phyloP scores from a whole-genome alignment of 139 green algal genomes.

The Ettlia oleoabundans region DNA sequence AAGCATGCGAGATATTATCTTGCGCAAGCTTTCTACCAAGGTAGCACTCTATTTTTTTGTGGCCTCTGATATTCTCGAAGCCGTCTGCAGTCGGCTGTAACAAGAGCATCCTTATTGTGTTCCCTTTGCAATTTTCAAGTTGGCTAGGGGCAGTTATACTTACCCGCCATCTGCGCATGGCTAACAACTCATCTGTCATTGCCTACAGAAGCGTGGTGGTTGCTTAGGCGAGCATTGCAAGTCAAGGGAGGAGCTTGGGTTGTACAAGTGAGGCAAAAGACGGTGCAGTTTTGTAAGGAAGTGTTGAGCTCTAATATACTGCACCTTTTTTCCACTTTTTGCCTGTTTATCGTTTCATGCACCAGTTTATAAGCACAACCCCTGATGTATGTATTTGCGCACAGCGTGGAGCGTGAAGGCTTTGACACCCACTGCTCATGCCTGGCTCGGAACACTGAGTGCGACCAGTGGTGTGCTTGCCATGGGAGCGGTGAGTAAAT shows the following conservation, averaged over 20 bases:
- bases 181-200: not conserved
- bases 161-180: not conserved
- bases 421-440: conserved; percentile 60
- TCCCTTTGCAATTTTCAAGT: not conserved
- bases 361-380: not conserved
- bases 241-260: conserved; percentile 44
- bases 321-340: too few species aligned
- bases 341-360: not conserved
- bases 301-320: too few species aligned
- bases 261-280: conserved; percentile 35
- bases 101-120: too few species aligned
- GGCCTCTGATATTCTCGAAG: too few species aligned
- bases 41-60: not conserved
- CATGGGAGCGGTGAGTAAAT: not conserved
- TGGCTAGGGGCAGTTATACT: not conserved
- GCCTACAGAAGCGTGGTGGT: conserved; percentile 47
- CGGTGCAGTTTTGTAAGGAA: too few species aligned
- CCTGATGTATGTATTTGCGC: not conserved
- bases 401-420: conserved; percentile 44
- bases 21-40: conserved; percentile 67
- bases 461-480: conserved; percentile 54
- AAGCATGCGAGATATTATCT: conserved; percentile 44
- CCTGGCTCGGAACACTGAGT: conserved; percentile 67
- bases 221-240: conserved; percentile 64
- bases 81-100: too few species aligned